A percentile compares a stretch with the other conserved stretches of the same genome.
Evolutionary conservation across 345 rosid species (phyloP).

Genomic region (Cochlearia excelsa): DNA sequence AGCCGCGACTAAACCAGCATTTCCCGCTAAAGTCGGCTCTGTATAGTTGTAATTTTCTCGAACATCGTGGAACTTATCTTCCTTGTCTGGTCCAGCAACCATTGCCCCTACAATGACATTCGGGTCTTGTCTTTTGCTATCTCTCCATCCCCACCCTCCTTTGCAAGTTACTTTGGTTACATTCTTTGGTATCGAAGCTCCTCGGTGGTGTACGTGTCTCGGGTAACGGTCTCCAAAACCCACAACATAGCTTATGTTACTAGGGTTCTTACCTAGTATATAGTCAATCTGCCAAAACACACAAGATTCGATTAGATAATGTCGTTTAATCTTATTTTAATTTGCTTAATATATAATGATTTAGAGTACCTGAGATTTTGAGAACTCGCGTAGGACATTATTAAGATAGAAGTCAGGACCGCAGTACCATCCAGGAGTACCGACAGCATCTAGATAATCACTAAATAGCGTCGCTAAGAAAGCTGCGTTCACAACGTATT

Average conservation of each 20-base stretch:
- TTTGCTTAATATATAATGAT: too few species aligned
- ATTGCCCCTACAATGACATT: constrained; percentile 85
- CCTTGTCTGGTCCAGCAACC: constrained; percentile 98
- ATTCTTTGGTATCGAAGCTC: constrained; percentile 80
- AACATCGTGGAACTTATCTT: constrained; percentile 75
- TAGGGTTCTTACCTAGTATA: constrained; percentile 89
- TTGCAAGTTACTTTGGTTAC: constrained; percentile 68
- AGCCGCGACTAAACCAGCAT: constrained; percentile 89
- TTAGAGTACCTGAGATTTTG: constrained; percentile 65
- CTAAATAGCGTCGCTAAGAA: constrained; percentile 72
- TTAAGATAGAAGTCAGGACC: constrained; percentile 80
- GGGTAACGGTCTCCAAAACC: constrained; percentile 84
- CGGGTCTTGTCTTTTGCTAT: constrained; percentile 70
- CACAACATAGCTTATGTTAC: constrained; percentile 86
- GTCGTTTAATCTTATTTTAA: neutral
- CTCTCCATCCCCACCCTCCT: constrained; percentile 98
- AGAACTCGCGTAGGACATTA: constrained; percentile 67
- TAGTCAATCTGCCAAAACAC: constrained; percentile 59
- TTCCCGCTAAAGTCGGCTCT: constrained; percentile 88
- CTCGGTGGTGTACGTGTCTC: constrained; percentile 82
- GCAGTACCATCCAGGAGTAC: constrained; percentile 96
- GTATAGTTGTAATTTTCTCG: constrained; percentile 91
- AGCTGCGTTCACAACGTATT: constrained; percentile 86
- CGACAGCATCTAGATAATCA: constrained; percentile 93
- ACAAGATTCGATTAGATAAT: neutral